Base-by-base conservation (phyloP, 2,329 filamentous ascomycete species). In the Paecilomyces dactylethromorphus region DNA sequence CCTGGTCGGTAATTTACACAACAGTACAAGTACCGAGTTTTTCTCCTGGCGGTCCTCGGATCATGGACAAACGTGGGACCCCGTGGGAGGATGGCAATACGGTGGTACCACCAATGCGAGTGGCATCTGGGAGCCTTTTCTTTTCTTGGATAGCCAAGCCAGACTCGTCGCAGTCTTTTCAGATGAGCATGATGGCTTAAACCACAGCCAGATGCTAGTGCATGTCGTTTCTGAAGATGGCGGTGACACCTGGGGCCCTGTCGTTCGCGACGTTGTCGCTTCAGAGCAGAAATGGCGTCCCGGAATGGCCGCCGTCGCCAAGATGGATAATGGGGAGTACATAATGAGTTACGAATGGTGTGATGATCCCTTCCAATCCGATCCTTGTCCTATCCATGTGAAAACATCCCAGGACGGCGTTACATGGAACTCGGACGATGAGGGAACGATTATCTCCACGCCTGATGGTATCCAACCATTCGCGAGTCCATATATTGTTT, bases 21-120 rank as follows among this genome's bases (percentile, higher is more conserved):
- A 57, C 29, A 12, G 18, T 11, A 32, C 22, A 12, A 32, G 13
- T 11, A 60, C 58, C 15, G 51, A 55, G 5, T 60, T 57, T 31
- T 51, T 57, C n/a, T 56, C 58, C 26, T 60, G 58, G 58, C 55
- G 55, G 22, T 60, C 58, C 12, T 45, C 39, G 22, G 55, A 60
- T 53, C 55, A 57, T 31, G 58, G 58, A 22, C 31, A 55, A 33
- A 55, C 54, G 13, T 60, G 58, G 58, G 39, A 57, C 33, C 18
- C 55, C 5, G 24, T 57, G 5, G 58, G 58, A n/a, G 29, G 24
- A 53, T 56, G 51, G 54, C 58, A 35, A 10, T 35, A 35, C 15
- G 32, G 32, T 13, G 32, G 32, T 35, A 35, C 32, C 15, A 35
- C 32, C 2, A 10, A 10, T 10, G 32, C 32, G 32, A 57, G 51